Conservation (phyloP, 495 filamentous ascomycete genomes). For the Aspergillus affinis region DNA sequence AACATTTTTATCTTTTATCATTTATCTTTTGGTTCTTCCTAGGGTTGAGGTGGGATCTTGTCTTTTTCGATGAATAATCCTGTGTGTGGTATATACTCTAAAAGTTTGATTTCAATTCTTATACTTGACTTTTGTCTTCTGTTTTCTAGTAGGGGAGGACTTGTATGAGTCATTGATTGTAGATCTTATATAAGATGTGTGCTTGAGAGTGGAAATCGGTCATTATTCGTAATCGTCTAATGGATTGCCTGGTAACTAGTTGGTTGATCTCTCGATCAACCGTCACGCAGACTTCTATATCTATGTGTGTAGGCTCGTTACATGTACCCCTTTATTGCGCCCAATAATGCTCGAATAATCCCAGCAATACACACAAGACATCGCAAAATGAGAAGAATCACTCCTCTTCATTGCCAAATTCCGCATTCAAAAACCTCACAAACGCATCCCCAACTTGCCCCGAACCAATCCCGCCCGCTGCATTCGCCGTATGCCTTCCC, state of each 20-base stretch:
- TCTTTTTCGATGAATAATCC: slow-evolving; percentile 1
- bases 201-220: neutral
- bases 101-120: neutral
- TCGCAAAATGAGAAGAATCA: neutral
- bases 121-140: neutral
- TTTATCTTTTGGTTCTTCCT: neutral
- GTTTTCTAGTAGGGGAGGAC: neutral
- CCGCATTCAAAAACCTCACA: slow-evolving; percentile 48
- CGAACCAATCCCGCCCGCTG: slow-evolving; percentile 26
- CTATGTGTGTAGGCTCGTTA: too few relatives aligned
- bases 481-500: slow-evolving; percentile 30
- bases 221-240: neutral
- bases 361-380: neutral
- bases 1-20: neutral
- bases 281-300: too few relatives aligned
- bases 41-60: too few relatives aligned
- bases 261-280: too few relatives aligned
- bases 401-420: slow-evolving; percentile 33
- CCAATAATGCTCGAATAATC: neutral
- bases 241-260: neutral
- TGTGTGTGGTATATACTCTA: neutral
- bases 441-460: slow-evolving; percentile 47
- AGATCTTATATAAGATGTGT: neutral
- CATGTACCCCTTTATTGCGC: neutral
- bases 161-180: neutral